A percentile compares a stretch with the other conserved stretches of the same genome.
phyloP scores from a whole-genome alignment of 441 rosid genomes.

The Gossypium laxum region DNA sequence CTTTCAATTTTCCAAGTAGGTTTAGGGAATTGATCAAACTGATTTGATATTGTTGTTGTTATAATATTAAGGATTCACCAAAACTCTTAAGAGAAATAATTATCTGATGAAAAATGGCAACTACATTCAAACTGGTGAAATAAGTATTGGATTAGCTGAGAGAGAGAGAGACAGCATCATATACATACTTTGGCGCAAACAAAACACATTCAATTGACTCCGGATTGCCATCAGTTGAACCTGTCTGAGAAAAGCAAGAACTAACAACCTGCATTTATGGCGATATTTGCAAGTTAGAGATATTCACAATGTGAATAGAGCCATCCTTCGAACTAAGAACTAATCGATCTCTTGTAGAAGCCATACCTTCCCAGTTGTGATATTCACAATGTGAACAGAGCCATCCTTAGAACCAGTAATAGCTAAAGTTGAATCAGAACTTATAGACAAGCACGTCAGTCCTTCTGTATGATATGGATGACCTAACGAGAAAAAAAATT shows the following conservation, averaged over 20 bases:
- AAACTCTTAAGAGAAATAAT: neutral
- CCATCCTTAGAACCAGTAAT: conserved; percentile 73
- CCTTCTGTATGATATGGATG: conserved; percentile 78
- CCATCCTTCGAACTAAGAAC: conserved; percentile 37
- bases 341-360: neutral
- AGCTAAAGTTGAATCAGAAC: conserved; percentile 63
- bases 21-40: neutral
- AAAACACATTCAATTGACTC: conserved; percentile 65
- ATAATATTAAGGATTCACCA: neutral
- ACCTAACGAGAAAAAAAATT: conserved; percentile 32
- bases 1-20: neutral
- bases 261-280: conserved; percentile 59
- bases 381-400: conserved; percentile 67
- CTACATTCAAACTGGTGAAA: neutral
- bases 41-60: neutral
- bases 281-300: neutral
- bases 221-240: conserved; percentile 48
- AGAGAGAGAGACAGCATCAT: neutral
- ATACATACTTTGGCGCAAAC: conserved; percentile 49
- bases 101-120: neutral
- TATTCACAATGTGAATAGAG: conserved; percentile 58
- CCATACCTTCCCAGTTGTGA: conserved; percentile 61
- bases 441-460: conserved; percentile 61
- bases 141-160: neutral
- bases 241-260: conserved; percentile 52